Conservation (phyloP, 208 protist genomes). For the Porcisia deanei region DNA sequence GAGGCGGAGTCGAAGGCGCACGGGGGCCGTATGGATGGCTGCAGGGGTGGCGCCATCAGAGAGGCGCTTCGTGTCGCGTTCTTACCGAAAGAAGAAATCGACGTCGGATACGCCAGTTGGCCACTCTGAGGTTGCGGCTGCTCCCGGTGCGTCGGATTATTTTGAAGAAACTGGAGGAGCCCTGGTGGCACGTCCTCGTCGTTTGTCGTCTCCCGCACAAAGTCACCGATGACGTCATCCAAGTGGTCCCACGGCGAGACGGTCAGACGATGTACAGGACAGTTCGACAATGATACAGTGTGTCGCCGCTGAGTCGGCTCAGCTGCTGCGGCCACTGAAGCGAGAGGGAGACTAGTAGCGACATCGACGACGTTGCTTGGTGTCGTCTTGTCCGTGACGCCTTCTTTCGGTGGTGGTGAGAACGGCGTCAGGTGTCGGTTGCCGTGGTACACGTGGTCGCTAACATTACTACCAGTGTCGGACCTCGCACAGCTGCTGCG, state of each 20-base stretch:
- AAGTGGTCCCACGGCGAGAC: constrained; percentile 1
- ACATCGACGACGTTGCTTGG: not conserved
- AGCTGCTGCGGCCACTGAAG: not conserved
- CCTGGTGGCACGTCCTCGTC: constrained; percentile 31
- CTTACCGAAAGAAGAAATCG: not conserved
- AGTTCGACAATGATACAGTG: not conserved
- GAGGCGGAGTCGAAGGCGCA: not conserved
- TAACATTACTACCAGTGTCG: not conserved
- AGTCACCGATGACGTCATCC: constrained; percentile 2
- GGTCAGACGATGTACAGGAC: not conserved
- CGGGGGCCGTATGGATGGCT: not conserved
- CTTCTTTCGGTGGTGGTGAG: not conserved
- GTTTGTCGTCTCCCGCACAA: constrained; percentile 16
- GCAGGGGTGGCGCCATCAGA: not conserved
- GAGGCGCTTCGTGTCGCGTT: too few relatives aligned
- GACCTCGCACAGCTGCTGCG: not conserved
- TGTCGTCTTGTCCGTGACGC: not conserved
- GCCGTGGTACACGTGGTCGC: not conserved
- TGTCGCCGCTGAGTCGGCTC: not conserved
- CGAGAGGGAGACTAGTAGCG: not conserved
- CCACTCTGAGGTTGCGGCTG: not conserved
- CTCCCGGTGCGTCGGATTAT: constrained; percentile 1
- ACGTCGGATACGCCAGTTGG: not conserved
- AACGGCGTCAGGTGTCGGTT: not conserved
- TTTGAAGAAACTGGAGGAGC: constrained; percentile 20